Evolutionary conservation across 169 alveolate species (phyloP), one percentile per base, ranked within the genome.

Genomic region (Plasmodium falciparum): DNA sequence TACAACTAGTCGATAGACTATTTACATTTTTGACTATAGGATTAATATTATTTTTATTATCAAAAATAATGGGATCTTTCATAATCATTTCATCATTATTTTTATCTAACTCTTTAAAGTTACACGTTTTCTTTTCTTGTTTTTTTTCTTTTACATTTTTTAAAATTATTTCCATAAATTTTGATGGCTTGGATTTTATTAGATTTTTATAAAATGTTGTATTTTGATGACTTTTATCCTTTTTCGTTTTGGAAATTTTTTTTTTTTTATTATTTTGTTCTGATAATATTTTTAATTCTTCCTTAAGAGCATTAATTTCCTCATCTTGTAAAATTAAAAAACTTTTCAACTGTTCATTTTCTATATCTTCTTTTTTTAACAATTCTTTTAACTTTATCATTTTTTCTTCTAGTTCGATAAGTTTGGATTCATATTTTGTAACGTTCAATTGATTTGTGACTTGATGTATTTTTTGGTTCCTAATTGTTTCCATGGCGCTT

Each of bases 111-210:
- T 17, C 20, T 54, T 17, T n/a, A n/a, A 20, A 29, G 6, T 67
- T 39, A 8, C 29, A 67, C 33, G 13, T 33, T 39, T 43, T 7
- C 17, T 67, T 22, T 50, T 50, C 6, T 61, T 43, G 8, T 47
- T 39, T 22, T 33, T 59, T 52, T 24, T 29, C 66, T 17, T 74
- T 15, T 12, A 17, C 66, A 33, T 76, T 76, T 49, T 67, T 76
- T 50, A 76, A 67, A 63, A 76, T 76, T 13, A 76, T 76, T 52
- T 76, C 89, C 45, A 63, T 24, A n/a, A 76, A 43, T 22, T 22
- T 63, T 0, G 89, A 76, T 4, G 89, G 45, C 24, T 76, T 76
- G 8, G 70, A 66, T 47, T 76, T 76, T 43, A 29, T 54, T 76
- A 76, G 50, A 76, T 76, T 76, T 65, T 76, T 20, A 20, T 49